Evolutionary conservation across 2,329 filamentous ascomycete genomes (phyloP).

Genomic region (Thelonectria discophora): DNA sequence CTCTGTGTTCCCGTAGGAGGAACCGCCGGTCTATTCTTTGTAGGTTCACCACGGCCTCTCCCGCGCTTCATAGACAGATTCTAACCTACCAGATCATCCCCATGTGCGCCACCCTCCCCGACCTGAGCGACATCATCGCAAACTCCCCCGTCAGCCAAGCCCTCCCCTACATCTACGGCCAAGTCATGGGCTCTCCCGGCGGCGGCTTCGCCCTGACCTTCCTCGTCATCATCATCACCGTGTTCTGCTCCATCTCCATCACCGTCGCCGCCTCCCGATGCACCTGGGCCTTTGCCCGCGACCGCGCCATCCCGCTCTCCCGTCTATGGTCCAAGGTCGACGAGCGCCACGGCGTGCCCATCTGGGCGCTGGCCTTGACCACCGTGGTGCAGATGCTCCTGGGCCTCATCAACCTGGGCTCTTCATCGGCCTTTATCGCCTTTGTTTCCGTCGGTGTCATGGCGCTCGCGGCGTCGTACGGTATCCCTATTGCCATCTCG

Average conservation of each 20-base stretch:
- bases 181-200: slow-evolving; percentile 74
- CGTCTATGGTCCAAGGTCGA: slow-evolving; percentile 72
- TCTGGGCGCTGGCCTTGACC: slow-evolving; percentile 74
- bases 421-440: slow-evolving; percentile 77
- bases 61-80: background rate
- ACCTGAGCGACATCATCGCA: slow-evolving; percentile 67
- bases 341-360: slow-evolving; percentile 71
- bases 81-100: slow-evolving; percentile 30
- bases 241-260: slow-evolving; percentile 79
- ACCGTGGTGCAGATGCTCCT: slow-evolving; percentile 74
- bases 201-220: slow-evolving; percentile 82
- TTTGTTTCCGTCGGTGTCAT: slow-evolving; percentile 85
- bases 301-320: slow-evolving; percentile 77
- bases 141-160: slow-evolving; percentile 76
- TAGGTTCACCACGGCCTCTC: slow-evolving; percentile 44
- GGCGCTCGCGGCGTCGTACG: slow-evolving; percentile 78
- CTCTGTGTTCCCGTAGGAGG: slow-evolving; percentile 71
- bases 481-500: slow-evolving; percentile 76
- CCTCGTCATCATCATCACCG: slow-evolving; percentile 76
- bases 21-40: slow-evolving; percentile 68
- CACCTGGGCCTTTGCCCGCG: slow-evolving; percentile 79
- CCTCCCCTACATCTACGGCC: slow-evolving; percentile 78
- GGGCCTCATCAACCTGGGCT: slow-evolving; percentile 82
- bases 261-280: slow-evolving; percentile 78
- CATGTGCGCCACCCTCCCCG: slow-evolving; percentile 71